phyloP scores from a whole-genome alignment of 2,329 filamentous ascomycete genomes.

The Parasarocladium wereldwijsianum region DNA sequence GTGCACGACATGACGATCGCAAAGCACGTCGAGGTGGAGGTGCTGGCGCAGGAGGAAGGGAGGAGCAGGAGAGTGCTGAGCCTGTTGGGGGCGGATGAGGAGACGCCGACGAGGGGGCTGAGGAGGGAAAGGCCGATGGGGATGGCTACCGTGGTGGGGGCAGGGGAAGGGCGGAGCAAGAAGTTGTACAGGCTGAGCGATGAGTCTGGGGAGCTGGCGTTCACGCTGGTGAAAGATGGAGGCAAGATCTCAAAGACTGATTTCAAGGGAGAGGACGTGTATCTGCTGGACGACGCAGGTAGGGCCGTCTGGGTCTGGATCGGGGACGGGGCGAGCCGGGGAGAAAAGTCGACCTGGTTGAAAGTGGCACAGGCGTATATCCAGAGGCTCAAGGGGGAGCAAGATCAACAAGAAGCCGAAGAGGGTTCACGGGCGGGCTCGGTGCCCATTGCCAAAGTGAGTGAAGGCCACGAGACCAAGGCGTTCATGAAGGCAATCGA shows the following conservation, averaged over 20 bases:
- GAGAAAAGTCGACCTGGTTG: constrained; percentile 47
- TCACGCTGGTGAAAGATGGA: constrained; percentile 44
- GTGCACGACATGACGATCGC: constrained; percentile 49
- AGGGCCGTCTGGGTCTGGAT: constrained; percentile 52
- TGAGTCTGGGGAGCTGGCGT: constrained; percentile 38
- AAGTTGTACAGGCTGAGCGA: constrained; percentile 51
- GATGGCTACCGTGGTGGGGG: too few species aligned
- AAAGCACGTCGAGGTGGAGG: constrained; percentile 51
- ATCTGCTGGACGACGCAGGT: constrained; percentile 44
- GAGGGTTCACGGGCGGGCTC: constrained; percentile 18
- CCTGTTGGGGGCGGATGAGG: constrained; percentile 34
- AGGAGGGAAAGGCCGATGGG: constrained; percentile 11
- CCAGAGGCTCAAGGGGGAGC: constrained; percentile 21
- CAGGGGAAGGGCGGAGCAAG: constrained; percentile 13
- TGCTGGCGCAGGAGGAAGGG: constrained; percentile 45
- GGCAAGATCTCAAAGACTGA: constrained; percentile 27
- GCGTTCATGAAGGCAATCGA: constrained; percentile 34
- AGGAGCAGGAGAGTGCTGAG: constrained; percentile 38
- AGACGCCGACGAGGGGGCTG: constrained; percentile 7
- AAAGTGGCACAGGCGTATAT: constrained; percentile 42
- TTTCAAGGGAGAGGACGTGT: constrained; percentile 45
- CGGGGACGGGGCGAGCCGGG: constrained; percentile 39
- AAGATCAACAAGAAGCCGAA: too few species aligned
- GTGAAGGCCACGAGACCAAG: constrained; percentile 37
- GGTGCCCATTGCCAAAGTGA: constrained; percentile 40